Base-by-base conservation (phyloP, 805 yeast genomes). In the Candida corydali region DNA sequence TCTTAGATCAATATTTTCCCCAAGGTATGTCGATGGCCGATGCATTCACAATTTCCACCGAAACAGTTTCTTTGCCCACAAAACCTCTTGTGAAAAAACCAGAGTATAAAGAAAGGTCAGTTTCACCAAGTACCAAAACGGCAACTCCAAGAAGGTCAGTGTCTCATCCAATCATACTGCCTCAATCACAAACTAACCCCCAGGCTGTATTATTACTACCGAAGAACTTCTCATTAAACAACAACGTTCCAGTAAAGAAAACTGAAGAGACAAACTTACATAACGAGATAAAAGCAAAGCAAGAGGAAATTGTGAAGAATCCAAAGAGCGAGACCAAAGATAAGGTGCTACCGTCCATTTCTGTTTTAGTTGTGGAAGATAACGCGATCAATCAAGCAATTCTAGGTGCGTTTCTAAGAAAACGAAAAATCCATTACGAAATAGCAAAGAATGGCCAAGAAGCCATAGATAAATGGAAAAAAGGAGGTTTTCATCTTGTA, bases 361-460 rank as follows among this genome's bases (percentile, higher is more conserved):
- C 87, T 28, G 96, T 93, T 1, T 63, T 93, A 36, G 89, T 93
- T 27, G 98, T 93, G 8, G 99, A 93, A 59, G 99, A 93, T 68
- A 93, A 93, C 59, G 82, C 88, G 25, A 89, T 93, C 52, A 93
- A 93, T 61, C 94, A 86, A 62, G 84, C 86, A 33, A 89, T 93
- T 70, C 69, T 93, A 56, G 93, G 89, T 12, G 85, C 94, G 11
- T 91, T 88, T 51, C 68, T 93, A 57, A 75, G 87, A 46, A 83
- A 86, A 45, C 91, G 91, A 51, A 77, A 85, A 40, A 89, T 93
- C 20, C 82, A 82, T 29, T 87, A 81, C 46, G 82, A 81, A 42
- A 80, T 88, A 30, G 98, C 98, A 4, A 82, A 85, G 41, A 91
- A 88, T 49, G 99, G 99, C 19, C 78, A 81, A 49, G 98, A 93